Evolutionary conservation across 1,284 basidiomycete species (phyloP), one percentile per base, ranked within the genome.

Genomic region (Ustilago shanxiensis): DNA sequence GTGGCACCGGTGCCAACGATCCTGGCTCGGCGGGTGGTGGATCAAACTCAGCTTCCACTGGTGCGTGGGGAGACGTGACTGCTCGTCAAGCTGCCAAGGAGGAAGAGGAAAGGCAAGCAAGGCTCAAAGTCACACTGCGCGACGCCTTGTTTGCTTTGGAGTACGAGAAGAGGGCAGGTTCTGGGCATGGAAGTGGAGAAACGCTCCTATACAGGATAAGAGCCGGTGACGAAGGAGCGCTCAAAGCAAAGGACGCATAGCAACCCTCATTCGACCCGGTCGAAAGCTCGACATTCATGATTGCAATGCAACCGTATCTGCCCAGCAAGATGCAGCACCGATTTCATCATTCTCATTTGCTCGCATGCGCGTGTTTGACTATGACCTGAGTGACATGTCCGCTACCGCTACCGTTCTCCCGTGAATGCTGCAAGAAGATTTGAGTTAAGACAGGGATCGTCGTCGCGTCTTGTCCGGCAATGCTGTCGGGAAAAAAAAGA

Each of bases 131-230:
- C 26, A 81, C 79, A 20, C 55, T 85, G 11, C 74, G 74, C 22
- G 84, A 85, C 54, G 84, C 83, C 10, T 62, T 85, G 26, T 77
- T 83, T 37, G 84, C 83, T 26, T 61, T 85, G 20, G 84, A 85
- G 69, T 71, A 73, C 45, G 75, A 77, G 28, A 50, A 71, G 41
- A 64, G 61, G 10, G 75, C 66, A 16, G 75, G 64, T 4, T 54
- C 62, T 24, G 75, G 75, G 1, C 54, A 74, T 39, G 71, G 67
- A 20, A 77, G 75, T 52, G 75, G 75, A 28, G 75, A 73, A n/a
- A 29, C 60, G 14, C 59, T 77, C 7, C 39, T 77, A 37, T 77
- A 77, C 41, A 61, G 66, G 33, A 44, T 72, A 29, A 58, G 69
- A 16, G 73, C 73, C 6, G 64, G 57, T 22, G 68, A 56, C 20